phyloP scores from a whole-genome alignment of 345 rosid species.

The Melaleuca quinquenervia region DNA sequence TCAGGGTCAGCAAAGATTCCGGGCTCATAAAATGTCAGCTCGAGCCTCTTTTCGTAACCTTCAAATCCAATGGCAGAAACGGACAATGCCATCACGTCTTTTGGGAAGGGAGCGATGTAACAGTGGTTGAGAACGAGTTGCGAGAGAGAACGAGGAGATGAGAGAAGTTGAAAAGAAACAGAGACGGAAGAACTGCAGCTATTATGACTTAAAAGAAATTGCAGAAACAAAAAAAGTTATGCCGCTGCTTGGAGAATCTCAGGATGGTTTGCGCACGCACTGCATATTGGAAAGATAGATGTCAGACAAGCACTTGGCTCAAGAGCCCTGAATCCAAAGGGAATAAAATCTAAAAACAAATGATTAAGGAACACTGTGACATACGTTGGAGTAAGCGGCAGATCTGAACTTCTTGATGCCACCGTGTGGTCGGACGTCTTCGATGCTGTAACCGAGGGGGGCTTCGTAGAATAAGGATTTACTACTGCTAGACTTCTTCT shows the following conservation, averaged over 20 bases:
- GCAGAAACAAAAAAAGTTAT: conserved; percentile 3
- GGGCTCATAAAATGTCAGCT: conserved; percentile 59
- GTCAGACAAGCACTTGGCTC: neutral
- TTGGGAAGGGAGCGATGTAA: conserved; percentile 5
- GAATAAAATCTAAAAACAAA: neutral
- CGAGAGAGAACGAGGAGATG: conserved; percentile 1
- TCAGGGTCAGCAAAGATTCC: conserved; percentile 56
- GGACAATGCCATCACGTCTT: conserved; percentile 43
- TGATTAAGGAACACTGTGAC: neutral
- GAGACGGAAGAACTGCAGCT: neutral
- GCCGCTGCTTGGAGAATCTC: conserved; percentile 19
- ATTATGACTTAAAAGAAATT: neutral
- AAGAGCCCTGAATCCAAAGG: neutral
- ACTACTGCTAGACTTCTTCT: conserved; percentile 81
- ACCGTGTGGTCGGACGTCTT: conserved; percentile 94
- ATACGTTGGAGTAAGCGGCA: conserved; percentile 27
- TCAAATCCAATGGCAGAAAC: conserved; percentile 88
- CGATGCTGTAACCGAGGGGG: conserved; percentile 98
- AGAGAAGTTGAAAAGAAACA: neutral
- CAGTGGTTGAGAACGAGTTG: conserved; percentile 5
- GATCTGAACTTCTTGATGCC: conserved; percentile 99
- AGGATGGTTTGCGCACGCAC: conserved; percentile 87
- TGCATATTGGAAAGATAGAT: conserved; percentile 15
- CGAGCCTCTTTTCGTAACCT: conserved; percentile 95
- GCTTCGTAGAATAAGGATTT: conserved; percentile 75